phyloP scores from a whole-genome alignment of 176 grass and related monocot genomes.

The Triticum timopheevii region DNA sequence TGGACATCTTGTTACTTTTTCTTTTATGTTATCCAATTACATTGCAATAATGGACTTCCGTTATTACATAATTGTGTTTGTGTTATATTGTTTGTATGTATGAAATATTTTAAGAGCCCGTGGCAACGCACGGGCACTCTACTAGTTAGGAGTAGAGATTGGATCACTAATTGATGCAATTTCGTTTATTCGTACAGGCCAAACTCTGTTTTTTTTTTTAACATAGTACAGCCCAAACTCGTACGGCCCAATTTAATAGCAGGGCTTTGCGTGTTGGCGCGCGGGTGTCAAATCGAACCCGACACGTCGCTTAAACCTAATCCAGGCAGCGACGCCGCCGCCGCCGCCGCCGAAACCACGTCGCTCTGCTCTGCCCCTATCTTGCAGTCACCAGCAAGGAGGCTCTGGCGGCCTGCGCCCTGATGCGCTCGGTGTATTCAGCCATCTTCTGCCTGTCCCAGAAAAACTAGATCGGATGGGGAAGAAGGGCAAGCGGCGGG shows the following conservation, averaged over 20 bases:
- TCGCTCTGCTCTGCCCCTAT: neutral
- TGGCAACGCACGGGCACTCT: no score
- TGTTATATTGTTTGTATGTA: no score
- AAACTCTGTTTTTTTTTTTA: no score
- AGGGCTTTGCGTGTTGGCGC: slow-evolving; percentile 4
- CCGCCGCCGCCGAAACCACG: neutral
- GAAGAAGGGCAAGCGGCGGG: neutral
- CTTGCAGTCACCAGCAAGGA: neutral
- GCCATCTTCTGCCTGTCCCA: neutral
- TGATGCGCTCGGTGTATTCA: neutral
- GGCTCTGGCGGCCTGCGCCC: neutral
- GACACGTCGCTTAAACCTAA: neutral
- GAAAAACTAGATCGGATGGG: neutral
- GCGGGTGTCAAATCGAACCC: neutral
- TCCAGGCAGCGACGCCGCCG: neutral
- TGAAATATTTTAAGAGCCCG: no score
- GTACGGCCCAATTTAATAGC: neutral
- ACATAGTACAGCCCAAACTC: neutral
- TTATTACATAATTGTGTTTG: no score
- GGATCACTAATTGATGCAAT: no score
- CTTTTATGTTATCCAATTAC: no score
- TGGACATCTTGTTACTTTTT: no score
- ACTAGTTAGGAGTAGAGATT: no score
- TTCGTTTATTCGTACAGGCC: no score
- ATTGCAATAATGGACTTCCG: no score